Evolutionary conservation across 2,329 filamentous ascomycete genomes (phyloP).

Genomic region (Hypoxylon sp.): DNA sequence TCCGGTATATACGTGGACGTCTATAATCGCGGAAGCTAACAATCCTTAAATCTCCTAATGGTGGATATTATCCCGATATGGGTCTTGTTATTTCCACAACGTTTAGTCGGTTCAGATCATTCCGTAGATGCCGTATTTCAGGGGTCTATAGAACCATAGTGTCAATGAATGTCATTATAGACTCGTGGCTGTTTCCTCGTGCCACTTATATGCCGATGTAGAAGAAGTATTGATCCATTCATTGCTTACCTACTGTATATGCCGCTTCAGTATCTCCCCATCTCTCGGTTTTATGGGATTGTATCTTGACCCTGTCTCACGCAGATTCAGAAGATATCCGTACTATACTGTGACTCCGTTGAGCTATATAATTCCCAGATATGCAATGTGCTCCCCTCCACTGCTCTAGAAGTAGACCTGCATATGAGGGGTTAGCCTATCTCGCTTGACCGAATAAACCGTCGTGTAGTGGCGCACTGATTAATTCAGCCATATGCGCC

Average conservation of each 20-base stretch:
- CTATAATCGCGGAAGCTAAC: slow-evolving; percentile 15
- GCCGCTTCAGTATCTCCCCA: background rate
- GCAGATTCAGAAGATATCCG: background rate
- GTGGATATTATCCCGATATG: slow-evolving; percentile 37
- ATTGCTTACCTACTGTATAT: background rate
- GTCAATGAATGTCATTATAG: background rate
- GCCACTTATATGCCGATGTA: background rate
- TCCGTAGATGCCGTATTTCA: slow-evolving; percentile 4
- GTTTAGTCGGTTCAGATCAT: background rate
- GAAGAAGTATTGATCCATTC: background rate
- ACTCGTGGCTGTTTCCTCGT: background rate
- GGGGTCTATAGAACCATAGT: background rate
- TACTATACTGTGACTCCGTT: background rate
- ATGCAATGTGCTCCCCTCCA: background rate
- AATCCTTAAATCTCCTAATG: slow-evolving; percentile 39
- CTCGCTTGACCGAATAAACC: background rate
- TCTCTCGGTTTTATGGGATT: background rate
- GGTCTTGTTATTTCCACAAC: slow-evolving; percentile 15
- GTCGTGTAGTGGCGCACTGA: background rate
- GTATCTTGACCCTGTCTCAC: background rate
- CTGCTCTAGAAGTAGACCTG: background rate
- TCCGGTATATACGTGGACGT: slow-evolving; percentile 25
- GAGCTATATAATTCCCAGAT: background rate
- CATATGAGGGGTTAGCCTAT: slow-evolving; percentile 1
- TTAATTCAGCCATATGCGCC: background rate